These are phyloP conservation scores for Amyloporia xantha DNA, from an alignment of 768 basidiomycete species.

Conservation along the genomic window DNA sequence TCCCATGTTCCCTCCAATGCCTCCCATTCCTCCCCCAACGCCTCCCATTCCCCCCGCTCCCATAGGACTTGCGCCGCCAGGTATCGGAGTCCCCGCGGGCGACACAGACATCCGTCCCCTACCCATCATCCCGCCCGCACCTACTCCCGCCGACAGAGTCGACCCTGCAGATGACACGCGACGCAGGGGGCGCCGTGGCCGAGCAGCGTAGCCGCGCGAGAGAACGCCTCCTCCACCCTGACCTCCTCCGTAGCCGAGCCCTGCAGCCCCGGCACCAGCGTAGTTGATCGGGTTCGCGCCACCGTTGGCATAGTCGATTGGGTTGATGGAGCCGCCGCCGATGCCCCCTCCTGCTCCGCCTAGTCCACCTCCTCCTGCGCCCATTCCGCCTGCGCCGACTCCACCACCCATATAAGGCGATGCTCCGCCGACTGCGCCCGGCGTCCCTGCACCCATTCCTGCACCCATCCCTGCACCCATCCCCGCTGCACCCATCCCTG, in stretches of 20 bases:
- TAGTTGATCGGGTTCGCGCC: background rate
- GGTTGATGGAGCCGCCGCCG: background rate
- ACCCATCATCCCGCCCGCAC: background rate
- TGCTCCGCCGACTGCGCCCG: background rate
- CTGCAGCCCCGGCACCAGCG: background rate
- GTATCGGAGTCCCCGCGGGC: conserved; percentile 1
- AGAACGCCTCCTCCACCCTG: background rate
- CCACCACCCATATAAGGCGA: background rate
- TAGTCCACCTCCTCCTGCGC: background rate
- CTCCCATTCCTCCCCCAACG: background rate
- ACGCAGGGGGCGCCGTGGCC: background rate
- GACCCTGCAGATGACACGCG: conserved; percentile 1
- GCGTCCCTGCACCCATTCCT: conserved; percentile 1
- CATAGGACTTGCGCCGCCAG: too few relatives aligned
- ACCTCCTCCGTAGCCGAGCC: background rate
- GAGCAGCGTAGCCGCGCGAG: background rate
- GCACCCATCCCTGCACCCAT: conserved; percentile 7
- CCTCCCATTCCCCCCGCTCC: background rate
- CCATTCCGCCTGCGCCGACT: background rate
- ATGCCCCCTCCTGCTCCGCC: background rate
- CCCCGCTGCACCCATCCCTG: background rate
- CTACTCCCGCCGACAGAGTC: background rate
- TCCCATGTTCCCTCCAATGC: background rate
- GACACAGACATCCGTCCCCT: background rate
- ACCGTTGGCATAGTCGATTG: background rate